Percentiles rank a stretch among this genome's conserved stretches.
phyloP scores from a whole-genome alignment of 1,284 basidiomycete genomes.

The Cryptococcus depauperatus region DNA sequence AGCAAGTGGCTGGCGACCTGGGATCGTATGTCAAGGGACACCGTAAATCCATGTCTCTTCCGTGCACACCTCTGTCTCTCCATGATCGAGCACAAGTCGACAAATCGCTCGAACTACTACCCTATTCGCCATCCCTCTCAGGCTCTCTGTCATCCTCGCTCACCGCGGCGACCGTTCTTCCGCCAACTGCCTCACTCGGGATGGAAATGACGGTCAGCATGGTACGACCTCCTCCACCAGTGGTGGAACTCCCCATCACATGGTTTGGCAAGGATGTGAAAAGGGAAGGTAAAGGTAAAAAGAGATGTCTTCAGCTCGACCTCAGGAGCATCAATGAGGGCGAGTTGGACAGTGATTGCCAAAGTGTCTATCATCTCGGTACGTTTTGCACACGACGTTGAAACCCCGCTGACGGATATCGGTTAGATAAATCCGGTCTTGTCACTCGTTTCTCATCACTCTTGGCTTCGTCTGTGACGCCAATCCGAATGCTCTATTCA shows the following conservation, averaged over 20 bases:
- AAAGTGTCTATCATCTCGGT: constrained; percentile 25
- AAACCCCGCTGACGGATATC: not conserved
- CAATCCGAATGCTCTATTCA: constrained; percentile 74
- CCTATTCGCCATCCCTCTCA: not conserved
- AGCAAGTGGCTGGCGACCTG: not conserved
- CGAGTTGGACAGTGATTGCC: constrained; percentile 5
- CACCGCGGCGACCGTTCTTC: not conserved
- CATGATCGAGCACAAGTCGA: not conserved
- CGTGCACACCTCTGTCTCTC: not conserved
- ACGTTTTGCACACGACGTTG: constrained; percentile 5
- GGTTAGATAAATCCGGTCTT: constrained; percentile 50
- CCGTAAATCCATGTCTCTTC: not conserved
- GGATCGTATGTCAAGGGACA: not conserved
- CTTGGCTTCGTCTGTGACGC: constrained; percentile 50
- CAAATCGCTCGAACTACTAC: not conserved
- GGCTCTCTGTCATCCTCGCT: not conserved
- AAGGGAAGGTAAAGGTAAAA: constrained; percentile 16
- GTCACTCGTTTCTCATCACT: constrained; percentile 66
- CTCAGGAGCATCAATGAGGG: constrained; percentile 18
- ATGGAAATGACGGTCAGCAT: not conserved
- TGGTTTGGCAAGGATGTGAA: constrained; percentile 4
- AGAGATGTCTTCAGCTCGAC: constrained; percentile 42
- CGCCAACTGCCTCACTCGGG: too few relatives aligned
- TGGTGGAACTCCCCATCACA: constrained; percentile 3
- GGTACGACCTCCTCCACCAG: not conserved